A percentile compares a stretch with the other conserved stretches of the same genome.
Evolutionary conservation across 345 rosid genomes (phyloP).

Genomic region (Salix purpurea): DNA sequence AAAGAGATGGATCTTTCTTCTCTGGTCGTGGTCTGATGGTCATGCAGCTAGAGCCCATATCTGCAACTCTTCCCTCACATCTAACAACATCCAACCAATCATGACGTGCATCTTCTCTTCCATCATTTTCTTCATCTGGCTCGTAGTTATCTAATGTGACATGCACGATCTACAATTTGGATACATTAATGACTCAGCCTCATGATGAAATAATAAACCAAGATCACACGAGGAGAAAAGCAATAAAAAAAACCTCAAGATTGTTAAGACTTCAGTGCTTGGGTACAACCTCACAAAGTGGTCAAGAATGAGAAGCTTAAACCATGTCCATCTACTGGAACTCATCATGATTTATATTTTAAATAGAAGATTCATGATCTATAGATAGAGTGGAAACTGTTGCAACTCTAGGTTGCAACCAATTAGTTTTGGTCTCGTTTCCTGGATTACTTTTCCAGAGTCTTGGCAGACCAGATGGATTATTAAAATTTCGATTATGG

Average conservation of each 20-base stretch:
- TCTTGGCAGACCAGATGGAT: neutral
- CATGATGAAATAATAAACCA: neutral
- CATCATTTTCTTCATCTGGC: constrained; percentile 48
- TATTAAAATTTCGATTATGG: neutral
- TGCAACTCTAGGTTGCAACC: neutral
- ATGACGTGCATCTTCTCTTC: constrained; percentile 60
- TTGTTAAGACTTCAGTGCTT: neutral
- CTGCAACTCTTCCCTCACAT: constrained; percentile 71
- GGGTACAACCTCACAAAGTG: neutral
- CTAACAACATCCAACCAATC: constrained; percentile 95
- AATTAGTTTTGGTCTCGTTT: neutral
- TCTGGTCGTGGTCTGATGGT: constrained; percentile 54
- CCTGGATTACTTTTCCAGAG: neutral
- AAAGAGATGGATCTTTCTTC: constrained; percentile 68
- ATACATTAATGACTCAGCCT: neutral
- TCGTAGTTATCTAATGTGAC: constrained; percentile 79
- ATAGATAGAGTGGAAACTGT: neutral
- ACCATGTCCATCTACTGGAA: neutral
- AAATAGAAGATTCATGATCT: neutral
- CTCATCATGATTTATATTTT: neutral
- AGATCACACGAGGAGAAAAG: neutral
- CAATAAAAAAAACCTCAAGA: neutral
- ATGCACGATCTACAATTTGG: constrained; percentile 56
- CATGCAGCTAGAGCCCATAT: constrained; percentile 51
- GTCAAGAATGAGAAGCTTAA: neutral